Evolutionary conservation across 352 stramenopile genomes (phyloP).

Genomic region (Phytophthora pini): DNA sequence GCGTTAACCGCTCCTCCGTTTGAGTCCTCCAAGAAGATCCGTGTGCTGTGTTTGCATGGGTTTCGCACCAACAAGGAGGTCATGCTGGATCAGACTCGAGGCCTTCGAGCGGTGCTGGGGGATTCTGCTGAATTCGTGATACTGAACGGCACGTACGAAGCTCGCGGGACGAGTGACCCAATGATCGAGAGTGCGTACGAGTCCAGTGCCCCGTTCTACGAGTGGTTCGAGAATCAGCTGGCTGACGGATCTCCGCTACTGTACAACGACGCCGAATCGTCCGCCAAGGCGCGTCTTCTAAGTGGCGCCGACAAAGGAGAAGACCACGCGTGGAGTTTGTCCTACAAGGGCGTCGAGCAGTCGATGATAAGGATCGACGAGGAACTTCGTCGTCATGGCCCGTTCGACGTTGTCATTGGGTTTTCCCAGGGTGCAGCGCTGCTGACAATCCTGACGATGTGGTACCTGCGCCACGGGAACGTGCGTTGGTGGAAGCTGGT

Average conservation of each 20-base stretch:
- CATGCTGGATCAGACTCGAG: slow-evolving; percentile 53
- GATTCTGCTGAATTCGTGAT: slow-evolving; percentile 46
- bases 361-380: slow-evolving; percentile 47
- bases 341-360: slow-evolving; percentile 44
- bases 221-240: slow-evolving; percentile 52
- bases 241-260: slow-evolving; percentile 30
- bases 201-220: slow-evolving; percentile 44
- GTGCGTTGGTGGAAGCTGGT: slow-evolving; percentile 47
- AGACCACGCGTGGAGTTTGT: slow-evolving; percentile 39
- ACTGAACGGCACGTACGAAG: slow-evolving; percentile 51
- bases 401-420: slow-evolving; percentile 54
- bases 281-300: slow-evolving; percentile 31
- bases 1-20: slow-evolving; percentile 17
- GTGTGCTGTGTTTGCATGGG: slow-evolving; percentile 60
- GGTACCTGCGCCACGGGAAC: slow-evolving; percentile 36
- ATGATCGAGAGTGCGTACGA: slow-evolving; percentile 44
- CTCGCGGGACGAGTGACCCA: slow-evolving; percentile 36
- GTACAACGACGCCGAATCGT: slow-evolving; percentile 45
- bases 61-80: slow-evolving; percentile 60
- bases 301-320: slow-evolving; percentile 34
- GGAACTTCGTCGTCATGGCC: slow-evolving; percentile 37
- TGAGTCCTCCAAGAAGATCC: slow-evolving; percentile 33
- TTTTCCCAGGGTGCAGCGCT: slow-evolving; percentile 61
- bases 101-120: slow-evolving; percentile 41
- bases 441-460: slow-evolving; percentile 48